Conservation (phyloP, 2,329 filamentous ascomycete genomes). For the Colletotrichum eremochloae region DNA sequence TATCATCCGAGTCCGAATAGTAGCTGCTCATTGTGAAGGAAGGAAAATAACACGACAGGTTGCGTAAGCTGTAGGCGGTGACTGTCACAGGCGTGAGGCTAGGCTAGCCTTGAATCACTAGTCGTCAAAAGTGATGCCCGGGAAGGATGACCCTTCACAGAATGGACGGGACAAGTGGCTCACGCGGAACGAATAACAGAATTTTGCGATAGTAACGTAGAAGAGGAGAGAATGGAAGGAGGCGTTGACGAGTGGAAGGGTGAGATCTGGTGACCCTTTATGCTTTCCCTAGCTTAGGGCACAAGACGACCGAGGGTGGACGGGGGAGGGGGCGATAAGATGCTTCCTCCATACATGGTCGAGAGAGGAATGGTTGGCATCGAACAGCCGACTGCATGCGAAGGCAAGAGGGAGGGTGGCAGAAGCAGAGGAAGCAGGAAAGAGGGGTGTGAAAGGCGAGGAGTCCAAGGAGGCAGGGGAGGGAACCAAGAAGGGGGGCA, state of each 20-base stretch:
- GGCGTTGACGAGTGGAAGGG: conserved; percentile 2
- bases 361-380: conserved; percentile 9
- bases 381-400: not conserved
- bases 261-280: conserved; percentile 27
- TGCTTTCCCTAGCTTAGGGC: conserved; percentile 34
- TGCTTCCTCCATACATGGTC: conserved; percentile 22
- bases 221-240: not conserved
- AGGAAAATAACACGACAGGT: not conserved
- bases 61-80: not conserved
- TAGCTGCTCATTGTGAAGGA: conserved; percentile 52
- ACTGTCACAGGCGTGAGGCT: not conserved
- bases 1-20: conserved; percentile 67
- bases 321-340: conserved; percentile 17
- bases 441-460: not conserved
- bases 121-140: not conserved
- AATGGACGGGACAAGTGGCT: not conserved
- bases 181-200: not conserved
- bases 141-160: not conserved
- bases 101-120: not conserved
- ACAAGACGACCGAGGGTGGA: not conserved
- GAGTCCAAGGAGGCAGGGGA: conserved; percentile 2
- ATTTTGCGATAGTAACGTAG: not conserved
- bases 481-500: not conserved
- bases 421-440: not conserved
- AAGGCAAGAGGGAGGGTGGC: not conserved